Conservation (phyloP, 108 stramenopile genomes). For the Cyclostephanos tholiformis region DNA sequence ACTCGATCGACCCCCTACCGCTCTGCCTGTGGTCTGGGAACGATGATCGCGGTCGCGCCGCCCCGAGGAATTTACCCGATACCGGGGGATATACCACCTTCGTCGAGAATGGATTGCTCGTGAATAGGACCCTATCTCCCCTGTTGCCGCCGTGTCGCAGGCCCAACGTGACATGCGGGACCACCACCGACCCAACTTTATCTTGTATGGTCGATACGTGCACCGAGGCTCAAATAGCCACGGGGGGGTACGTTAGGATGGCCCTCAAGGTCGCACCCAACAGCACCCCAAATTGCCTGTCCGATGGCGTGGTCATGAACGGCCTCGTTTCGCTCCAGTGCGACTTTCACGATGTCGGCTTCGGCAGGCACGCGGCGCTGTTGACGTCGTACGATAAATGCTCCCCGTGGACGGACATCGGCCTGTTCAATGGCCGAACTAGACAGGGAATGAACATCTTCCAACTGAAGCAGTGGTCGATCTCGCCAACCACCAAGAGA, state of each 20-base stretch:
- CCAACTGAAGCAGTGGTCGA: conserved; percentile 14
- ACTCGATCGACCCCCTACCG: too few species aligned
- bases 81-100: conserved; percentile 28
- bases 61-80: neutral
- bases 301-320: neutral
- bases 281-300: conserved; percentile 2
- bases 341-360: conserved; percentile 3
- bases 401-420: conserved; percentile 14
- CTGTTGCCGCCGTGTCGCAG: conserved; percentile 8
- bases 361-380: neutral
- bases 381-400: neutral
- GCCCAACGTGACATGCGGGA: neutral
- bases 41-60: too few species aligned
- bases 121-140: conserved; percentile 2
- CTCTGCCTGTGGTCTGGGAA: neutral
- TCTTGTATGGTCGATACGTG: conserved; percentile 6
- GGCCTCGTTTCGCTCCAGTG: neutral
- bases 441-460: conserved; percentile 3
- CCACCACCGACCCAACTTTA: neutral
- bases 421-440: conserved; percentile 6
- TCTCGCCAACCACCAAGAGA: neutral
- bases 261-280: conserved; percentile 3
- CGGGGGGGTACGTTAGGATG: neutral
- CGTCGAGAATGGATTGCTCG: conserved; percentile 14
- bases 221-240: neutral